A percentile compares a stretch with the other conserved stretches of the same genome.
These are phyloP conservation scores for Glycine latifolia DNA, from an alignment of 306 rosid genomes.

Conservation along the genomic window DNA sequence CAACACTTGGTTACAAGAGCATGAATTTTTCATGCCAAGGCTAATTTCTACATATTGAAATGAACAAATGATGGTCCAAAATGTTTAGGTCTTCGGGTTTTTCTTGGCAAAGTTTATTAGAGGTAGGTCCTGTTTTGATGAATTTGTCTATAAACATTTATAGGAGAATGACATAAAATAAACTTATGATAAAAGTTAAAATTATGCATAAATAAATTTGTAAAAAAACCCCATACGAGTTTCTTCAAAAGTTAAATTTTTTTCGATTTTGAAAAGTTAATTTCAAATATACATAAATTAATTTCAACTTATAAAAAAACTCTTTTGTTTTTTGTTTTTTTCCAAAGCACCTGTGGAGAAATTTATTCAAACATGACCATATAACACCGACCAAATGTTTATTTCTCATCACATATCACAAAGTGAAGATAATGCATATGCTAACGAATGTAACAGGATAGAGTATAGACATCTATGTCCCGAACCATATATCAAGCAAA, in stretches of 20 bases:
- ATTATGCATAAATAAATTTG: too few species aligned
- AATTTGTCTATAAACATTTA: too few species aligned
- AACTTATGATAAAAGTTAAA: too few species aligned
- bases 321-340: too few species aligned
- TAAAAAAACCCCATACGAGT: too few species aligned
- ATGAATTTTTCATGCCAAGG: constrained; percentile 4
- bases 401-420: constrained; percentile 3
- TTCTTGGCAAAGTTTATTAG: not conserved
- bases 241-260: too few species aligned
- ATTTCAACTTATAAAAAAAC: too few species aligned
- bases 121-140: not conserved
- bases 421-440: constrained; percentile 20
- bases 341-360: too few species aligned
- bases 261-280: too few species aligned
- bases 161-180: too few species aligned
- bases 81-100: constrained; percentile 4
- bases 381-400: constrained; percentile 9
- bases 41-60: constrained; percentile 6
- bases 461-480: not conserved
- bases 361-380: not conserved
- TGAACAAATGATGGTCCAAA: constrained; percentile 15
- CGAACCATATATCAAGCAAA: constrained; percentile 18
- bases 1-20: not conserved
- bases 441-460: not conserved
- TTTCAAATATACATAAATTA: too few species aligned